Evolutionary conservation across 129 eudicot genomes (phyloP).

Genomic region (Lonicera japonica): DNA sequence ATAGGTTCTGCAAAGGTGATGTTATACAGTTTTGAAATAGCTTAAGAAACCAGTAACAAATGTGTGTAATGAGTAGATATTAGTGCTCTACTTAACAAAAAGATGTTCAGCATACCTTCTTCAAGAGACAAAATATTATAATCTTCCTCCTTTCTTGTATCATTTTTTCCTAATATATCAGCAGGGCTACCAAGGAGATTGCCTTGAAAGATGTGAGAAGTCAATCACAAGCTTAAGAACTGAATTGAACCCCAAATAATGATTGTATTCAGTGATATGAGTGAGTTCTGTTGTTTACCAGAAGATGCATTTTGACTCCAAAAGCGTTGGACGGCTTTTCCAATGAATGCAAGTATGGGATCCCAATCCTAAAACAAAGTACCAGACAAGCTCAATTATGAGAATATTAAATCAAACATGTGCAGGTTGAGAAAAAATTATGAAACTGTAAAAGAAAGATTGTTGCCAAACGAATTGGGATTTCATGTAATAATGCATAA

Average conservation of each 20-base stretch:
- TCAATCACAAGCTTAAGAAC: constrained; percentile 6
- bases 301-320: constrained; percentile 49
- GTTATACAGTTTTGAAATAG: not conserved
- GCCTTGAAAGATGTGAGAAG: constrained; percentile 11
- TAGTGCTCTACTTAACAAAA: constrained; percentile 2
- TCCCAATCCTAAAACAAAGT: constrained; percentile 65
- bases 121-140: constrained; percentile 10
- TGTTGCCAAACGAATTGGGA: constrained; percentile 4
- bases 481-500: not conserved
- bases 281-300: constrained; percentile 27
- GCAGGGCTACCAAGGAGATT: constrained; percentile 12
- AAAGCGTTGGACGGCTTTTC: constrained; percentile 44
- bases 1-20: not conserved
- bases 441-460: not conserved
- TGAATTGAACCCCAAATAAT: constrained; percentile 1
- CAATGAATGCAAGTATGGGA: constrained; percentile 50
- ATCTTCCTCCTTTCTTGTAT: constrained; percentile 25
- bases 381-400: constrained; percentile 1
- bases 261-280: constrained; percentile 6
- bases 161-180: constrained; percentile 24
- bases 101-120: constrained; percentile 31
- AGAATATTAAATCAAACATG: not conserved
- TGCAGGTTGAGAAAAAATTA: not conserved
- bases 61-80: too few species aligned
- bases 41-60: not conserved